Conservation (phyloP, 2,329 filamentous ascomycete genomes). For the Colletotrichum sp. region DNA sequence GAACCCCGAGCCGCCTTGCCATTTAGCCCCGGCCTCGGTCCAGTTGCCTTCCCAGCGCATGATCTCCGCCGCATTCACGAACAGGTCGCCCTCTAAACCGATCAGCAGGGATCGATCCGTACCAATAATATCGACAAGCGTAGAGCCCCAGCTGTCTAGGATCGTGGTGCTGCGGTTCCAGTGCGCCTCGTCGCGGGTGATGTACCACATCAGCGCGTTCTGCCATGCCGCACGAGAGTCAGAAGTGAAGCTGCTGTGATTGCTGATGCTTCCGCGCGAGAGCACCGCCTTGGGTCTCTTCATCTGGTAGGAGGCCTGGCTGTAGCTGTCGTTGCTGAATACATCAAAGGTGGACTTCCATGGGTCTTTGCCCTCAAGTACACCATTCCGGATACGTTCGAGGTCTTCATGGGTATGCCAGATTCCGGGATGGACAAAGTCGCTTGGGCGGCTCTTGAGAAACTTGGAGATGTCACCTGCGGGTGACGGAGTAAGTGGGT, state of each 20-base stretch:
- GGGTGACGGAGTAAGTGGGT: neutral
- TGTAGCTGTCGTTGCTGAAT: conserved; percentile 13
- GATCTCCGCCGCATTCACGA: conserved; percentile 48
- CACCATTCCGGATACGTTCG: conserved; percentile 5
- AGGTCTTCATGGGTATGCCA: conserved; percentile 19
- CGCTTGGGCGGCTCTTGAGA: conserved; percentile 1
- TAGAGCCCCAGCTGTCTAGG: conserved; percentile 39
- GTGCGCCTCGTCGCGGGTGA: conserved; percentile 39
- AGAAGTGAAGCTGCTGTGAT: conserved; percentile 39
- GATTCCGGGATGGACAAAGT: conserved; percentile 10
- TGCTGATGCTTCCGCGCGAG: conserved; percentile 36
- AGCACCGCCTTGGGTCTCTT: conserved; percentile 33
- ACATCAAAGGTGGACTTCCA: neutral
- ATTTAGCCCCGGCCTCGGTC: conserved; percentile 37
- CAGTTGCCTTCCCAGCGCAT: conserved; percentile 48
- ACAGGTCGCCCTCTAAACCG: conserved; percentile 41
- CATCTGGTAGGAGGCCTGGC: conserved; percentile 29
- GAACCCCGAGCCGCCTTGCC: conserved; percentile 40
- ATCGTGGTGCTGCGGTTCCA: conserved; percentile 38
- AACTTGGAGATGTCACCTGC: neutral
- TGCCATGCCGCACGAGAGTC: conserved; percentile 44
- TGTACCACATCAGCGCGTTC: conserved; percentile 48
- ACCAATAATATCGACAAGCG: conserved; percentile 36
- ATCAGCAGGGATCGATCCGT: conserved; percentile 39
- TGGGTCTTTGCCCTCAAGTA: neutral